These are phyloP conservation scores for Pigoraptor vietnamica DNA, from an alignment of 78 protist genomes.

Conservation along the genomic window DNA sequence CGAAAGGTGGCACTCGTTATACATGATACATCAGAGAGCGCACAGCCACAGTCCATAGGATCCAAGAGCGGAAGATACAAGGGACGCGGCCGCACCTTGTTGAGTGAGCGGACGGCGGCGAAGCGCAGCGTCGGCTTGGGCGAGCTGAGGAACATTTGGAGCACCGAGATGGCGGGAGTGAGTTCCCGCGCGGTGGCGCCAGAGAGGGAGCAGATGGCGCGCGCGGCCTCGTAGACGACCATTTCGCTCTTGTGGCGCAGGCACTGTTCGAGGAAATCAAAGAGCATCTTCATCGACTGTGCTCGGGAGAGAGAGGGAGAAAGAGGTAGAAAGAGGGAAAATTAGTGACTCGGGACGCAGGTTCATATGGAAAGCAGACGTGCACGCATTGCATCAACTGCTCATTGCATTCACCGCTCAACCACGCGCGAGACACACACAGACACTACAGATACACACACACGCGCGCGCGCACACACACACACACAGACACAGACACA, in stretches of 20 bases:
- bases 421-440: no score
- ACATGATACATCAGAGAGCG: not conserved
- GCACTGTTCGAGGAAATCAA: conserved; percentile 67
- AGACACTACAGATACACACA: no score
- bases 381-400: no score
- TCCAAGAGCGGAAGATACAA: not conserved
- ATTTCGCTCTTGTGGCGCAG: conserved; percentile 84
- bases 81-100: conserved; percentile 31
- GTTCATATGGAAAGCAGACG: not conserved
- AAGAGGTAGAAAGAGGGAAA: no score
- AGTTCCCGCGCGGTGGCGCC: conserved; percentile 67
- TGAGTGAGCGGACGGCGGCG: conserved; percentile 93
- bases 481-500: no score
- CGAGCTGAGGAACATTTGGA: conserved; percentile 87
- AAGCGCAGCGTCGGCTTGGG: conserved; percentile 79
- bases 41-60: not conserved
- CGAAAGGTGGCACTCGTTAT: no score
- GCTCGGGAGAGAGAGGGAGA: no score
- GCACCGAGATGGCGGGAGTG: conserved; percentile 74
- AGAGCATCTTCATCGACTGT: conserved; percentile 3
- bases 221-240: conserved; percentile 96
- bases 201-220: conserved; percentile 82
- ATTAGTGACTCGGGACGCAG: no score
- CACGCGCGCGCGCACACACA: no score
- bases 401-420: no score